phyloP scores from a whole-genome alignment of 169 alveolate genomes.

The Cryptosporidium ryanae region DNA sequence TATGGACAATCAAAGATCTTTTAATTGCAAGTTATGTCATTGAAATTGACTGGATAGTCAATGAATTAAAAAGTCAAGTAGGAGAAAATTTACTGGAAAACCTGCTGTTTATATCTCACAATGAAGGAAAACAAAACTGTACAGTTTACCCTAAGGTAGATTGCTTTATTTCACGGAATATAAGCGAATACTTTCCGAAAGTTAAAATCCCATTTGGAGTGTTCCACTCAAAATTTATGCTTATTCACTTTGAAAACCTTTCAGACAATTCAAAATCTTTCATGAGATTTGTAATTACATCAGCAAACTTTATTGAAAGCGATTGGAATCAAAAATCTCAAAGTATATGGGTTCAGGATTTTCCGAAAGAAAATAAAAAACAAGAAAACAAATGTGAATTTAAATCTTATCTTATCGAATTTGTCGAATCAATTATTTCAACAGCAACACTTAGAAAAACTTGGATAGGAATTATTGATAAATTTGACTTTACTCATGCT shows the following conservation, averaged over 20 bases:
- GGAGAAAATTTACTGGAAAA: neutral
- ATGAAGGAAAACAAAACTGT: neutral
- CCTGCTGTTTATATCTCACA: neutral
- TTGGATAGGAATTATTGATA: slow-evolving; percentile 15
- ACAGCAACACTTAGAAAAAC: neutral
- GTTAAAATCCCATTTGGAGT: slow-evolving; percentile 54
- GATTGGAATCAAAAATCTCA: slow-evolving; percentile 59
- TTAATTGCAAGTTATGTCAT: slow-evolving; percentile 39
- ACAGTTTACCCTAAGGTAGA: neutral
- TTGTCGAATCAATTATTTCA: slow-evolving; percentile 8
- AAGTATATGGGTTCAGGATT: slow-evolving; percentile 67
- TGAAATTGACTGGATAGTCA: slow-evolving; percentile 42
- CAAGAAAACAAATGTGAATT: slow-evolving; percentile 22
- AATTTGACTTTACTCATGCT: slow-evolving; percentile 35
- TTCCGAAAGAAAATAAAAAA: neutral
- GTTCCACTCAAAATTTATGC: slow-evolving; percentile 55
- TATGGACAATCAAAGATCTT: slow-evolving; percentile 26
- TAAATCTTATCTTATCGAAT: slow-evolving; percentile 3
- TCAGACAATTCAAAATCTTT: neutral
- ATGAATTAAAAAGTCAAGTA: slow-evolving; percentile 7
- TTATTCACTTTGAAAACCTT: slow-evolving; percentile 21
- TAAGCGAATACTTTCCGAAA: slow-evolving; percentile 6
- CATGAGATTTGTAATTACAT: slow-evolving; percentile 51
- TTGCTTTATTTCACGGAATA: neutral
- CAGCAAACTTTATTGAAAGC: slow-evolving; percentile 36